These are phyloP conservation scores for Dryas drummondii DNA, from an alignment of 306 rosid species.

Conservation along the genomic window DNA sequence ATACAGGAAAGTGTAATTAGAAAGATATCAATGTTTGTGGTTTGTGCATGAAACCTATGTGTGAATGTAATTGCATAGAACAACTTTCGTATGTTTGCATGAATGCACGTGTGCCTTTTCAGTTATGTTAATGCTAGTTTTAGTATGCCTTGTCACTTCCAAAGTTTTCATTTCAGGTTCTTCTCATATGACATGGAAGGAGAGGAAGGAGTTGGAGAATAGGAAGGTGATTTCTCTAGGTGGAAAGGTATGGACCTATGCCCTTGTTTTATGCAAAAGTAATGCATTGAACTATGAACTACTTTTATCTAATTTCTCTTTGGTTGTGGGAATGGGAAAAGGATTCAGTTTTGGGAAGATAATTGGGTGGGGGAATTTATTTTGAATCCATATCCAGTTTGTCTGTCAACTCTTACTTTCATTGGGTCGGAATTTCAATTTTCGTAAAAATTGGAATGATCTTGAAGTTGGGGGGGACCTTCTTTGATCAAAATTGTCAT, in stretches of 20 bases:
- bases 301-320: neutral
- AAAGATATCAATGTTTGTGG: neutral
- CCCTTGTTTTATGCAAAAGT: conserved; percentile 16
- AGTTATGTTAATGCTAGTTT: neutral
- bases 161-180: conserved; percentile 39
- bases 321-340: conserved; percentile 1
- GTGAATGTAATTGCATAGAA: neutral
- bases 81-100: neutral
- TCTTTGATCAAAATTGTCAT: neutral
- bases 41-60: neutral
- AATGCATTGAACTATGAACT: neutral
- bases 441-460: too few species aligned
- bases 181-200: conserved; percentile 83
- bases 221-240: conserved; percentile 71
- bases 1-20: neutral
- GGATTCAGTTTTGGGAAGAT: neutral
- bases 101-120: neutral
- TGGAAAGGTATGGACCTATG: conserved; percentile 59
- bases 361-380: neutral
- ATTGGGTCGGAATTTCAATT: too few species aligned
- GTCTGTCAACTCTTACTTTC: neutral
- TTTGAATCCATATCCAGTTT: neutral
- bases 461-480: too few species aligned
- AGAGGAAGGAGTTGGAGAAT: conserved; percentile 68
- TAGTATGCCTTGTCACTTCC: neutral